phyloP scores from a whole-genome alignment of 2,329 filamentous ascomycete genomes.

The Aureobasidium musti region DNA sequence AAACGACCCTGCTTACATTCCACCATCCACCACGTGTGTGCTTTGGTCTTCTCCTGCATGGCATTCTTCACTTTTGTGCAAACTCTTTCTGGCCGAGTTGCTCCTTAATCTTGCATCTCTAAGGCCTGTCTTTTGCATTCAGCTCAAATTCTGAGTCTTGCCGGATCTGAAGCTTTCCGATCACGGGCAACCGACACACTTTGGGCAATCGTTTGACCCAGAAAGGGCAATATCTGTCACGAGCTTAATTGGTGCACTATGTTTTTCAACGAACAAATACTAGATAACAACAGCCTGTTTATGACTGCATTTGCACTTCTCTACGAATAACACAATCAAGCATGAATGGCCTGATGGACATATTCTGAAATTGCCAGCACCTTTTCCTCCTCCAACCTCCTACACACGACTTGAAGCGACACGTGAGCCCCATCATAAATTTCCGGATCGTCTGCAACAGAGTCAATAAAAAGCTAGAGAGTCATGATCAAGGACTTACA shows the following conservation, averaged over 20 bases:
- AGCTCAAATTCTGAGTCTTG: not conserved
- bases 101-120: not conserved
- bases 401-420: constrained; percentile 40
- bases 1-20: constrained; percentile 6
- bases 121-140: not conserved
- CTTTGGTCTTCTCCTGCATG: constrained; percentile 12
- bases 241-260: not conserved
- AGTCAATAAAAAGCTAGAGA: not conserved
- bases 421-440: constrained; percentile 42
- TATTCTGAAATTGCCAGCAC: constrained; percentile 42
- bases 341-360: constrained; percentile 27
- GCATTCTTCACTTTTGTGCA: not conserved
- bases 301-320: not conserved
- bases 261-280: not conserved
- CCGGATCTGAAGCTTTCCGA: constrained; percentile 2
- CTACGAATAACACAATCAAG: not conserved
- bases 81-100: not conserved
- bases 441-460: constrained; percentile 40
- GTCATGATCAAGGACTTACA: constrained; percentile 42
- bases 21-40: constrained; percentile 11
- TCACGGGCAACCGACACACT: not conserved
- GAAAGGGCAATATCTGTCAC: not conserved
- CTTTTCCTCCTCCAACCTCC: constrained; percentile 43
- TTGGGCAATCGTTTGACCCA: not conserved
- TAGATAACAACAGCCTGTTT: not conserved